Conservation (phyloP, 2,329 filamentous ascomycete genomes). For the Venturia aucupariae region DNA sequence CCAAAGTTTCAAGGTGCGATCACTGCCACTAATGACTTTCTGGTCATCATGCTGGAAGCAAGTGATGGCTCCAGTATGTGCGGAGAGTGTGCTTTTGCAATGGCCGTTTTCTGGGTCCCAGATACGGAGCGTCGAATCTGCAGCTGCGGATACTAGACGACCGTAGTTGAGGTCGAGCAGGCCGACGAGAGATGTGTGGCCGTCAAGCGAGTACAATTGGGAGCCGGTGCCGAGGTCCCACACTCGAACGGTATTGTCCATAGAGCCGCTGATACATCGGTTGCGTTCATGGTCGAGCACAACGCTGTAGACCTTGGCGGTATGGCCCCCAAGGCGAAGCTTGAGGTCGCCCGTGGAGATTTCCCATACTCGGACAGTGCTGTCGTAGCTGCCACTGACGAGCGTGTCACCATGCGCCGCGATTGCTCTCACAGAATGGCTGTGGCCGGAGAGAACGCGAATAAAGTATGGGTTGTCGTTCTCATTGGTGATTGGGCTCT, state of each 20-base stretch:
- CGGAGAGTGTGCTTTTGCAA: conserved; percentile 81
- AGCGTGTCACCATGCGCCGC: conserved; percentile 89
- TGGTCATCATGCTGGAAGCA: conserved; percentile 97
- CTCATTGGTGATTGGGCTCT: conserved; percentile 57
- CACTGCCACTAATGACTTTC: conserved; percentile 93
- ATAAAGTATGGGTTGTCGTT: conserved; percentile 92
- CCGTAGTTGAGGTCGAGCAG: conserved; percentile 83
- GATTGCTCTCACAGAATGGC: conserved; percentile 90
- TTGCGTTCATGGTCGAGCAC: conserved; percentile 87
- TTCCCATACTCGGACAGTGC: conserved; percentile 89
- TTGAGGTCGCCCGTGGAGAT: conserved; percentile 89
- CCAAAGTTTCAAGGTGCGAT: conserved; percentile 98
- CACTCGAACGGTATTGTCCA: conserved; percentile 97
- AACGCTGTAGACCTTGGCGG: conserved; percentile 93
- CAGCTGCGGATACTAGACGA: conserved; percentile 85
- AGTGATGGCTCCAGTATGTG: conserved; percentile 94
- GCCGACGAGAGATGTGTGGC: conserved; percentile 85
- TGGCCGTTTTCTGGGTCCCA: conserved; percentile 93
- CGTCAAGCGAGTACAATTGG: conserved; percentile 82
- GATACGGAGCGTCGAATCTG: conserved; percentile 88
- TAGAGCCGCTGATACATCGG: conserved; percentile 93
- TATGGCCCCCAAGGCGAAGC: conserved; percentile 77
- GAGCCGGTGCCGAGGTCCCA: conserved; percentile 87
- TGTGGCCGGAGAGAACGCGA: conserved; percentile 74
- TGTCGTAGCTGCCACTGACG: conserved; percentile 97